Conservation (phyloP, 768 basidiomycete genomes). For the Lactarius psammicola region DNA sequence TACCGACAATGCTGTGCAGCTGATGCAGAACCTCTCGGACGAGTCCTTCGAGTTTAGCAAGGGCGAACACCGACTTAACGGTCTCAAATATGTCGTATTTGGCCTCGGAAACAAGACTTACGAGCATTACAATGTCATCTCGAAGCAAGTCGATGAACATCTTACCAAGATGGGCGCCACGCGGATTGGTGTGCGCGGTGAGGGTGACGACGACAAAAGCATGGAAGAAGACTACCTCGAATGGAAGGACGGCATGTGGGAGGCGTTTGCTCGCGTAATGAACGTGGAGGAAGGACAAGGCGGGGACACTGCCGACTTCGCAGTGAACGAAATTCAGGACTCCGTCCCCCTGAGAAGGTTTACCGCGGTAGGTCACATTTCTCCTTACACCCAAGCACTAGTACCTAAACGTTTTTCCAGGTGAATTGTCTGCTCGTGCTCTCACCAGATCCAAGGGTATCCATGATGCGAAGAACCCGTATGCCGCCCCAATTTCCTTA, state of each 20-base stretch:
- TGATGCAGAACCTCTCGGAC: constrained; percentile 91
- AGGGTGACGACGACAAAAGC: constrained; percentile 98
- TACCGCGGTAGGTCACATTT: constrained; percentile 67
- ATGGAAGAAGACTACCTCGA: constrained; percentile 99
- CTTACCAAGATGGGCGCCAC: constrained; percentile 77
- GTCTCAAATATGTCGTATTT: constrained; percentile 94
- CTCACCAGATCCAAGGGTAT: constrained; percentile 92
- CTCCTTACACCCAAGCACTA: neutral
- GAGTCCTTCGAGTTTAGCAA: constrained; percentile 84
- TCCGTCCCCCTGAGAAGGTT: constrained; percentile 79
- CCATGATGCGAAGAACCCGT: constrained; percentile 98
- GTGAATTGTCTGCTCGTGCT: constrained; percentile 94
- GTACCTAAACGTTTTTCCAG: constrained; percentile 40
- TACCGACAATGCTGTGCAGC: constrained; percentile 93
- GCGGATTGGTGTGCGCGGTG: constrained; percentile 86
- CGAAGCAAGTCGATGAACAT: constrained; percentile 69
- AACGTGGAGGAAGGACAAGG: constrained; percentile 95
- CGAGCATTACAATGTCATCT: constrained; percentile 94
- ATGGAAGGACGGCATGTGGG: constrained; percentile 99
- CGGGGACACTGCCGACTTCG: constrained; percentile 92
- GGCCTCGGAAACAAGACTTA: constrained; percentile 92
- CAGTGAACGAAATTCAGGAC: constrained; percentile 76
- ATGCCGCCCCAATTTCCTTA: constrained; percentile 73
- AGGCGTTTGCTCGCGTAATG: constrained; percentile 76
- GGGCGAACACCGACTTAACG: constrained; percentile 69